A percentile compares a stretch with the other conserved stretches of the same genome.
Conservation (phyloP, 2,329 filamentous ascomycete genomes). For the Hypocreales sp. region DNA sequence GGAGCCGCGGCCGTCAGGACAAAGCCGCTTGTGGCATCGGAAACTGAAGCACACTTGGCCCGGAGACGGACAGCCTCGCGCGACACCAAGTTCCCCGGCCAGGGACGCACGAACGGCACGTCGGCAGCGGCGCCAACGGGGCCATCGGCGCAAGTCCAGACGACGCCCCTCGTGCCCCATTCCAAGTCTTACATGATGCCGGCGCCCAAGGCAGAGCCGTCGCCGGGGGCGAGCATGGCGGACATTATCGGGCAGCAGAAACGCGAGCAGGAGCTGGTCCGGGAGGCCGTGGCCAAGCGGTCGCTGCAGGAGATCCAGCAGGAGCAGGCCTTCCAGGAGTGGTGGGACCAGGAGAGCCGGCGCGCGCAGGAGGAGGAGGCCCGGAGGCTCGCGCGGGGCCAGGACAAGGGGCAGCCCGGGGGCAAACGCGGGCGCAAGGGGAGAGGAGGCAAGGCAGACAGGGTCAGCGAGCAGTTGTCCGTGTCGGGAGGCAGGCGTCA, state of each 20-base stretch:
- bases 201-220: conserved; percentile 44
- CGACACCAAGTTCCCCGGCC: conserved; percentile 47
- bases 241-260: conserved; percentile 84
- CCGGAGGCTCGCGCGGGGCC: conserved; percentile 21
- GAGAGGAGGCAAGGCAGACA: conserved; percentile 14
- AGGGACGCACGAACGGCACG: conserved; percentile 26
- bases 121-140: conserved; percentile 13
- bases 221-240: conserved; percentile 58
- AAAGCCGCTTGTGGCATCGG: conserved; percentile 28
- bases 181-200: conserved; percentile 44
- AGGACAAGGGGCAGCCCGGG: conserved; percentile 19
- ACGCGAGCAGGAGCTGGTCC: conserved; percentile 67
- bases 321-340: conserved; percentile 92
- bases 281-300: conserved; percentile 73
- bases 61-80: conserved; percentile 39
- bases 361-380: conserved; percentile 51
- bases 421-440: conserved; percentile 12
- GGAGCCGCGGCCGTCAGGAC: conserved; percentile 14
- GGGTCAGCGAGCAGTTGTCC: too few species aligned
- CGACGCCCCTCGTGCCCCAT: conserved; percentile 35
- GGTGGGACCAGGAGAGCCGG: conserved; percentile 81
- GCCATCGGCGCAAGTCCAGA: conserved; percentile 13
- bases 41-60: conserved; percentile 21
- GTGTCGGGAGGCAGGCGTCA: too few species aligned
- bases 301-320: conserved; percentile 90